Percentiles rank a stretch among this genome's conserved stretches.
Evolutionary conservation across 2,329 filamentous ascomycete genomes (phyloP).

Genomic region (Cordyceps cateniannulata): DNA sequence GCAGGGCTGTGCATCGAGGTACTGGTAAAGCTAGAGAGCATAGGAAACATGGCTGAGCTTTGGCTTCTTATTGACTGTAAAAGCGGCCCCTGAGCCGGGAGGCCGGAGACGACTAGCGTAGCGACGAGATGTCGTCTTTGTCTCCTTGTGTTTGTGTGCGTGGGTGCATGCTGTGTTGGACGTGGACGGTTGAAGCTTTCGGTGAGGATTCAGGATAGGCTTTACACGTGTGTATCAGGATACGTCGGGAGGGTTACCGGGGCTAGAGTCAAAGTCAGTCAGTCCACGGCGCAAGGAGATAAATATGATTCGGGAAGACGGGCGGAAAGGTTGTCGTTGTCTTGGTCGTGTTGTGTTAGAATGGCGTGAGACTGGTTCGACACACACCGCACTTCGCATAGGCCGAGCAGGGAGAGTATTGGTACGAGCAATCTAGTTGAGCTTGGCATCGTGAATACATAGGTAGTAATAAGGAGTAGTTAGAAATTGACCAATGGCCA

Average conservation of each 20-base stretch:
- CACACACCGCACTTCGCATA: neutral
- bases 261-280: neutral
- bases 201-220: neutral
- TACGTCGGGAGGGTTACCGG: neutral
- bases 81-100: conserved; percentile 1
- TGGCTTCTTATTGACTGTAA: neutral
- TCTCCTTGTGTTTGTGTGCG: neutral
- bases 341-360: neutral
- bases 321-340: neutral
- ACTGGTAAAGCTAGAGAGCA: neutral
- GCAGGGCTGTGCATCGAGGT: conserved; percentile 4
- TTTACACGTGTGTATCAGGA: conserved; percentile 5
- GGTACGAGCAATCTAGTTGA: neutral
- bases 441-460: neutral
- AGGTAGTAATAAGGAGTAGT: too few species aligned
- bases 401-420: neutral
- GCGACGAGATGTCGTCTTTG: neutral
- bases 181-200: neutral
- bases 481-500: conserved; percentile 18
- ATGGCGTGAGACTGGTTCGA: neutral
- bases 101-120: conserved; percentile 3
- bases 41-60: neutral
- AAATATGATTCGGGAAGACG: neutral
- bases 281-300: neutral
- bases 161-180: neutral